A percentile compares a stretch with the other conserved stretches of the same genome.
Evolutionary conservation across 2,329 filamentous ascomycete genomes (phyloP).

Genomic region (Ophiostoma sp.): DNA sequence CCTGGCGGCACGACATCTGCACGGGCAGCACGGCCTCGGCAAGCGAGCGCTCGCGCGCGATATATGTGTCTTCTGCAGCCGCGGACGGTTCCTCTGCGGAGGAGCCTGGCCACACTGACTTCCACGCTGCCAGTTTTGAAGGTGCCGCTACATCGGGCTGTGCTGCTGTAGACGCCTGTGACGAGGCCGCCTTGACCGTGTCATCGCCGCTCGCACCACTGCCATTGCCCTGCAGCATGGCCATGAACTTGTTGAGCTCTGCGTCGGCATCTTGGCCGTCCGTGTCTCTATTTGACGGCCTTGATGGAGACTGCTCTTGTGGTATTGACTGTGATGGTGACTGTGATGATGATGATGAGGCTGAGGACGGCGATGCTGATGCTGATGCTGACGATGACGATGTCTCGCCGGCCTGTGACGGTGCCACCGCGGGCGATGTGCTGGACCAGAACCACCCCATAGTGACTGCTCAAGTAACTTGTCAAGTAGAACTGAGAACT

Average conservation of each 20-base stretch:
- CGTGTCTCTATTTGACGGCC: not conserved
- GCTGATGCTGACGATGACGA: slow-evolving; percentile 19
- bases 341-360: slow-evolving; percentile 15
- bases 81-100: slow-evolving; percentile 27
- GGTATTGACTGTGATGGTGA: slow-evolving; percentile 14
- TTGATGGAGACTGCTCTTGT: slow-evolving; percentile 6
- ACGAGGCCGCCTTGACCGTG: not conserved
- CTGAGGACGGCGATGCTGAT: slow-evolving; percentile 9
- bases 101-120: slow-evolving; percentile 30
- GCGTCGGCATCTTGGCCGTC: slow-evolving; percentile 29
- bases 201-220: slow-evolving; percentile 11
- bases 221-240: slow-evolving; percentile 35
- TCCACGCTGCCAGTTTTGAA: slow-evolving; percentile 12
- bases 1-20: slow-evolving; percentile 79
- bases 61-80: slow-evolving; percentile 20
- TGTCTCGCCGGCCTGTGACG: slow-evolving; percentile 15
- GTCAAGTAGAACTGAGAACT: no score
- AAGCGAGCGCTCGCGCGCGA: slow-evolving; percentile 33
- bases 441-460: slow-evolving; percentile 62
- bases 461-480: slow-evolving; percentile 21
- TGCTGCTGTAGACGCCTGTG: not conserved
- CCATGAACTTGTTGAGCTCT: slow-evolving; percentile 51
- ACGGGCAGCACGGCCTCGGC: slow-evolving; percentile 69
- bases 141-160: not conserved
- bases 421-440: slow-evolving; percentile 29